Evolutionary conservation across 1,139 yeast species (phyloP), one percentile per base, ranked within the genome.

Genomic region (Candida tropicalis): DNA sequence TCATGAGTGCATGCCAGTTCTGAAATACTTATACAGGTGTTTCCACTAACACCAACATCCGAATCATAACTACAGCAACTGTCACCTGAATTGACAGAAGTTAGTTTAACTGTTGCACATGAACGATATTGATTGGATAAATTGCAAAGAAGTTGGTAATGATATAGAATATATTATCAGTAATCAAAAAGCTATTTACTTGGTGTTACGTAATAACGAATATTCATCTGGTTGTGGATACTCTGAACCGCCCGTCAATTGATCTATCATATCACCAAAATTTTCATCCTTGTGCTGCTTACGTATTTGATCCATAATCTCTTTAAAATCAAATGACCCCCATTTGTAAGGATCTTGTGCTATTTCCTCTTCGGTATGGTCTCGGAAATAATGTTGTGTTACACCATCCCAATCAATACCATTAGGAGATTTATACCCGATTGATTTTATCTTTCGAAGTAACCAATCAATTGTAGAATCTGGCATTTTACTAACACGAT

Each of bases 401-500:
- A 45, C 15, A n/a, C 38, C 39, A 23, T 50, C 50, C 95, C 95
- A 87, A 56, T 84, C 84, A 7, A 84, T 73, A 35, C 73, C 70
- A n/a, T 75, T 75, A 20, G 72, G 65, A 72, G 66, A 10, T 71
- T 66, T 48, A 66, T 77, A 6, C 73, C 78, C 41, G 75, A 42
- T 56, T 52, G 76, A 75, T 56, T 75, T 74, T 41, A 82, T 51
- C 52, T 77, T 68, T 48, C 74, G 68, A 48, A 81, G 55, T 39
- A 87, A 57, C 87, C 93, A 84, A 34, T 75, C 55, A 51, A 77
- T 75, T 35, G 84, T 82, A 13, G 66, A 68, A 4, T 65, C 58
- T 27, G 72, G 73, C 71, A 84, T 80, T 26, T 65, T 66, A 17
- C 76, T 65, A 4, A 81, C 71, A 41, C 83, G 69, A 17, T 65